Evolutionary conservation across 441 rosid genomes (phyloP).

Genomic region (Melastoma candidum): DNA sequence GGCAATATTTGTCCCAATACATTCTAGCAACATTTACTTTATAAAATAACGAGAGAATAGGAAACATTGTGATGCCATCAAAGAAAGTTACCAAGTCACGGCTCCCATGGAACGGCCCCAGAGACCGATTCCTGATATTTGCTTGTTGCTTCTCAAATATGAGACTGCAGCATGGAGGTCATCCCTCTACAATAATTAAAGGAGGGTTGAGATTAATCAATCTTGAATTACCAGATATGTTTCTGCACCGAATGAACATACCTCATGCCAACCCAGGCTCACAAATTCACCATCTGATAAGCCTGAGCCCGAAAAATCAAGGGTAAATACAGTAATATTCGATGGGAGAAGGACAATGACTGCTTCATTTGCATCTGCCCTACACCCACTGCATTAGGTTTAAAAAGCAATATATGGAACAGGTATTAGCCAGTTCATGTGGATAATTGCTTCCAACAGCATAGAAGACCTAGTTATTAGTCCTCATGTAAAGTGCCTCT

Average conservation of each 20-base stretch:
- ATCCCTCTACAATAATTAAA: constrained; percentile 47
- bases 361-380: constrained; percentile 97
- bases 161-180: constrained; percentile 85
- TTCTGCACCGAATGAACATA: constrained; percentile 10
- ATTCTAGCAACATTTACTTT: neutral
- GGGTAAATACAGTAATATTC: constrained; percentile 84
- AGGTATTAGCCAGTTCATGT: no score
- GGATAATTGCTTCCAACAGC: no score
- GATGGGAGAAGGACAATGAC: constrained; percentile 94
- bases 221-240: neutral
- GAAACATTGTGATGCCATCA: neutral
- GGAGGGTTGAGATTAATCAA: neutral
- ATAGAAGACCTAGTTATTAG: no score
- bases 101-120: constrained; percentile 99
- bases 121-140: constrained; percentile 74
- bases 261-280: constrained; percentile 99
- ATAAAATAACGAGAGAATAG: no score
- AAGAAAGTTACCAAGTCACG: constrained; percentile 61
- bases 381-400: constrained; percentile 60
- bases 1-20: constrained; percentile 1
- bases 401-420: no score
- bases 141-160: constrained; percentile 60
- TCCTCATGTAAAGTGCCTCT: neutral
- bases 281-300: constrained; percentile 94
- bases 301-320: constrained; percentile 97